phyloP scores from a whole-genome alignment of 2,329 filamentous ascomycete species.

The Ophiocordyceps camponoti-leonardi region DNA sequence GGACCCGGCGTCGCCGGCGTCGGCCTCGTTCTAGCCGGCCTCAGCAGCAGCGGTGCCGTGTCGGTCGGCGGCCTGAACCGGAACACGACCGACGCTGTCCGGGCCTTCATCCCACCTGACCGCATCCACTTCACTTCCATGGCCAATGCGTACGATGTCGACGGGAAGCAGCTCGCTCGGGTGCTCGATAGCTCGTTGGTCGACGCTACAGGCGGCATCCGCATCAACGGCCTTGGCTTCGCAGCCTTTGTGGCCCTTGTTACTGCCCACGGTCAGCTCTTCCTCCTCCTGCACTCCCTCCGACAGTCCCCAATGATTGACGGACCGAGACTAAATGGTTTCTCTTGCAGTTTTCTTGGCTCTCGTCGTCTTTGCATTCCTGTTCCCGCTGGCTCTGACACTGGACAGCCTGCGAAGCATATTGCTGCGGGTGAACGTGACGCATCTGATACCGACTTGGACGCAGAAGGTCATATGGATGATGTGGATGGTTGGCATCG shows the following conservation, averaged over 20 bases:
- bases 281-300: not conserved
- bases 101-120: slow-evolving; percentile 4
- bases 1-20: slow-evolving; percentile 17
- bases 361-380: slow-evolving; percentile 8
- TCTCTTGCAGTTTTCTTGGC: slow-evolving; percentile 3
- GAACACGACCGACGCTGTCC: slow-evolving; percentile 1
- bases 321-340: too few species aligned
- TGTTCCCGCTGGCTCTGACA: slow-evolving; percentile 12
- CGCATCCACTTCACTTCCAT: slow-evolving; percentile 9
- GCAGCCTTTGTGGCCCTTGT: not conserved
- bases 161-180: slow-evolving; percentile 7
- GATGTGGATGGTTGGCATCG: slow-evolving; percentile 10
- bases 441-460: slow-evolving; percentile 7
- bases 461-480: slow-evolving; percentile 8
- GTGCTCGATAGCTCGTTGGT: slow-evolving; percentile 6
- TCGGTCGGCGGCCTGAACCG: slow-evolving; percentile 1
- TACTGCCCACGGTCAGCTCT: slow-evolving; percentile 1
- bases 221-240: slow-evolving; percentile 2
- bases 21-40: slow-evolving; percentile 9
- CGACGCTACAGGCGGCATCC: not conserved
- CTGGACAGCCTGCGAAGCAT: slow-evolving; percentile 11
- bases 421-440: slow-evolving; percentile 7
- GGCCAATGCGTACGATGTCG: slow-evolving; percentile 11
- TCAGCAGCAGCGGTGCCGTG: slow-evolving; percentile 9
- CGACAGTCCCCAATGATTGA: not conserved